These are phyloP conservation scores for Penicillium macrosclerotiorum DNA, from an alignment of 495 filamentous ascomycete genomes.

Conservation along the genomic window DNA sequence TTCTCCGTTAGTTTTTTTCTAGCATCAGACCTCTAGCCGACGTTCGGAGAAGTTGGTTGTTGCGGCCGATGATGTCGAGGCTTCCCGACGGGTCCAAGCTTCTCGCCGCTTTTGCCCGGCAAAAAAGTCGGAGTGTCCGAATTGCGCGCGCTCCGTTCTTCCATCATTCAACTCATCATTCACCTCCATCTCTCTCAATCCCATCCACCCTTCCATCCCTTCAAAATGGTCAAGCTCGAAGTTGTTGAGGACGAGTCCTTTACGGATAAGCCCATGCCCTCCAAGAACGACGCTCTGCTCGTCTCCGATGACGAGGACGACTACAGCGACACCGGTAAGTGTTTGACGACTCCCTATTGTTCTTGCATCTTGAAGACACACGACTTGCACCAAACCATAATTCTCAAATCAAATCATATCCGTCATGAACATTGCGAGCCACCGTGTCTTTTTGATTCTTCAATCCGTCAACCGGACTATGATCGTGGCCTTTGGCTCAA, in stretches of 20 bases:
- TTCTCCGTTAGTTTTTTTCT: no score
- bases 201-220: slow-evolving; percentile 18
- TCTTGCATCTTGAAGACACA: slow-evolving; percentile 3
- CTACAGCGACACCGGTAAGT: slow-evolving; percentile 83
- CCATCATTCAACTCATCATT: slow-evolving; percentile 24
- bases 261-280: slow-evolving; percentile 65
- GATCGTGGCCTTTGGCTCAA: not conserved
- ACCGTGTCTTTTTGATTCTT: no score
- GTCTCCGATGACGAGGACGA: slow-evolving; percentile 81
- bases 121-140: slow-evolving; percentile 44
- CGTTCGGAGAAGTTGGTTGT: no score
- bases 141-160: slow-evolving; percentile 27
- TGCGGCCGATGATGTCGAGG: slow-evolving; percentile 15
- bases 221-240: slow-evolving; percentile 90
- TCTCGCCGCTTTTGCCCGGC: slow-evolving; percentile 45
- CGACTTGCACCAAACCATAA: slow-evolving; percentile 7
- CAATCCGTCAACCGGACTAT: not conserved
- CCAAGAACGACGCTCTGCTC: slow-evolving; percentile 45
- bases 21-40: no score
- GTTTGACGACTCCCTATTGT: slow-evolving; percentile 9
- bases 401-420: not conserved
- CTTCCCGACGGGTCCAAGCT: slow-evolving; percentile 25
- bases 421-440: not conserved
- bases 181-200: slow-evolving; percentile 15
- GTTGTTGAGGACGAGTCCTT: slow-evolving; percentile 97